Base-by-base conservation (phyloP, 176 grass and related monocot genomes). In the Carex kokanica region DNA sequence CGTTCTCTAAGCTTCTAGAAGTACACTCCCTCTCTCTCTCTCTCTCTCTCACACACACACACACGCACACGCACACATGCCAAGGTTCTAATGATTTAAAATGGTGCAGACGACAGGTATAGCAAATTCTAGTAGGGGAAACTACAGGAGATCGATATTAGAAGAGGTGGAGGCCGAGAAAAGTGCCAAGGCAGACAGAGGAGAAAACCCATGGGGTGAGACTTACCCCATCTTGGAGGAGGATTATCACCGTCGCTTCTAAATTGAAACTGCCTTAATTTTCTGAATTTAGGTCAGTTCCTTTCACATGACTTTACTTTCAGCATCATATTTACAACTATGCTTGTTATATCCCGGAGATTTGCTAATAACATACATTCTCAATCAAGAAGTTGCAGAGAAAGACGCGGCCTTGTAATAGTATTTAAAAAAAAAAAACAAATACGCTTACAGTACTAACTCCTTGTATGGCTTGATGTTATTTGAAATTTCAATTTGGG, bases 141-240 rank as follows among this genome's bases (percentile, higher is more conserved):
- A 38, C 60, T 89, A n/a, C 4, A 92, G 83, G 5, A 84, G 66
- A 3, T 83, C 93, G 0, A 89, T 90, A 73, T 85, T 99, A 81
- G 93, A 95, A 86, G 96, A 91, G 47, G 96, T 88, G 13, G 91
- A 92, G 52, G 84, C 86, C 9, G 88, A 94, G 78, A 86, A 70
- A 64, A 84, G 66, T 52, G 65, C 82, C 21, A 87, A 81, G 64
- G 86, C 95, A 6, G 96, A 91, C 63, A 90, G 75, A 88, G 96
- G 93, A 52, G 85, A 91, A 25, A 86, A 90, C 84, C 40, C 89
- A 0, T 88, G 85, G 84, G 88, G 77, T 61, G 88, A 95, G 88
- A 93, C 85, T 88, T 81, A 29, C 63, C 84, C 93, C n/a, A 80
- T 95, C 86, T 93, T 95, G 11, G 88, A 95, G 70, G 87, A 64